Evolutionary conservation across 1,284 basidiomycete genomes (phyloP), one percentile per base, ranked within the genome.

Genomic region (Ganoderma meredithae): DNA sequence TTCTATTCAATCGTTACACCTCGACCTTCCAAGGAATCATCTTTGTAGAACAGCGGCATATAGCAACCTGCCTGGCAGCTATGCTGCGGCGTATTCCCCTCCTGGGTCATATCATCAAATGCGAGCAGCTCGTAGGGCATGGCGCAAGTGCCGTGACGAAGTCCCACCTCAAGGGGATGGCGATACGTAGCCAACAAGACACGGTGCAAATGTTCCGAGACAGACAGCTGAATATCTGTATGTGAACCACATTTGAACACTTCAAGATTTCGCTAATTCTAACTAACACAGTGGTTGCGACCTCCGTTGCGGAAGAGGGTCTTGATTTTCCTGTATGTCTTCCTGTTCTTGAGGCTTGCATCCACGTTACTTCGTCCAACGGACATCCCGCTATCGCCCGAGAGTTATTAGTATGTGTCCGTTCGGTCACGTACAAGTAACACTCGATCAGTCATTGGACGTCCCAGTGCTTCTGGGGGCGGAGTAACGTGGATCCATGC

Each of bases 251-350:
- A 27, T 43, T 33, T n/a, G 27, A 31, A 25, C 43, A 44, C 41
- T 12, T 22, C 12, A n/a, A 10, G 4, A 31, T 59, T 36, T n/a
- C 2, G 19, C 39, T 58, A 22, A 56, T 56, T 40, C 22, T 44
- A 6, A 13, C 9, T 36, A 36, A 31, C 55, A 31, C 55, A 93
- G 92, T 96, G 36, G 83, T 96, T 69, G 92, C 94, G 3, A 96
- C 94, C 0, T 90, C 90, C 9, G 94, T 96, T 7, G 95, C 93
- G 0, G 95, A 96, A 80, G 94, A 96, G 81, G 95, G 94, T 0
- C 84, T 96, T 33, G 94, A 96, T 78, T 95, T 96, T 79, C 92
- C 90, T 15, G 91, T 91, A 75, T 63, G 85, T 68, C 31, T 41
- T 72, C 64, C 5, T 17, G 22, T 67, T 47, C 40, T 33, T 63